Percentiles rank a stretch among this genome's conserved stretches.
phyloP scores from a whole-genome alignment of 129 eudicot genomes.

The Heracleum sosnowskyi region DNA sequence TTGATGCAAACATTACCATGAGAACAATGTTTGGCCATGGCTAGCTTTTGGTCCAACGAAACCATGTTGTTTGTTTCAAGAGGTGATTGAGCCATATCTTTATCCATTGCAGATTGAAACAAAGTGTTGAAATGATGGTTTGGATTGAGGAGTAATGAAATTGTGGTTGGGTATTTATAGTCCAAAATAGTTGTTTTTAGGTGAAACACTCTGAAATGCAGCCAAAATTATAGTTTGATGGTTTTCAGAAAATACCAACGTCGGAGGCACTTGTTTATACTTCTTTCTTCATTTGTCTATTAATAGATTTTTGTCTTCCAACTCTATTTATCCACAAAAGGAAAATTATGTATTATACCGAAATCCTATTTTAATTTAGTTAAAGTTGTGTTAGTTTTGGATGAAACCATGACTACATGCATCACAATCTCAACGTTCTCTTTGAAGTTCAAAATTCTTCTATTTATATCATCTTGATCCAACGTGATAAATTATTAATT shows the following conservation, averaged over 20 bases:
- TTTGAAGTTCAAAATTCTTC: too few species aligned
- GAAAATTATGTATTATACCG: too few species aligned
- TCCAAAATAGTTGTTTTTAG: neutral
- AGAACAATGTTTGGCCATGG: slow-evolving; percentile 83
- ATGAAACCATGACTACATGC: too few species aligned
- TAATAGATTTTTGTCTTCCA: neutral
- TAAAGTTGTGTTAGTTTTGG: too few species aligned
- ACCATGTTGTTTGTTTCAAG: slow-evolving; percentile 27
- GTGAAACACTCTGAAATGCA: neutral
- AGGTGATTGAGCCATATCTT: slow-evolving; percentile 30
- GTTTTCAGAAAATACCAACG: slow-evolving; percentile 23
- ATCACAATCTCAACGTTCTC: too few species aligned
- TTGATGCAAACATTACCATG: slow-evolving; percentile 36
- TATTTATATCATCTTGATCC: too few species aligned
- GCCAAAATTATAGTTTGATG: slow-evolving; percentile 31
- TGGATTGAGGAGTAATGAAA: slow-evolving; percentile 13
- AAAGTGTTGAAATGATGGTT: neutral
- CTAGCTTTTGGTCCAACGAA: slow-evolving; percentile 70
- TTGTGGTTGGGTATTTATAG: slow-evolving; percentile 15
- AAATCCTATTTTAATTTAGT: too few species aligned
- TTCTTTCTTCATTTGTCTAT: neutral
- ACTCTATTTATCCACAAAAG: too few species aligned
- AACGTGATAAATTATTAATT: too few species aligned
- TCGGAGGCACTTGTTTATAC: slow-evolving; percentile 20
- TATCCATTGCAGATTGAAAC: slow-evolving; percentile 17